phyloP scores from a whole-genome alignment of 2,329 filamentous ascomycete genomes.

The Colletotrichum sp. region DNA sequence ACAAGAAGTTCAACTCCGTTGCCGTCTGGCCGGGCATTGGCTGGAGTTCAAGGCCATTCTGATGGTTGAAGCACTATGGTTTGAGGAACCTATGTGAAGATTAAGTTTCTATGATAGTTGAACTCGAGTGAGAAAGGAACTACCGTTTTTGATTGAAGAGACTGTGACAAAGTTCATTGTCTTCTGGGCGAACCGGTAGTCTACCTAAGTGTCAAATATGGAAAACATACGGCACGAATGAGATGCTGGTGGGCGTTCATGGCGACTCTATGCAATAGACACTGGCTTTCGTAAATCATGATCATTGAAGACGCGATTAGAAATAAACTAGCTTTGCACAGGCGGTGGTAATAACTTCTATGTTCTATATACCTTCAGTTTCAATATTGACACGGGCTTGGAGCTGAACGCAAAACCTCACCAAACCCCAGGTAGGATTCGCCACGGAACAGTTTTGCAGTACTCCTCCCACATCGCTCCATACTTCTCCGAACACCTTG shows the following conservation, averaged over 20 bases:
- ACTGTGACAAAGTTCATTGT: neutral
- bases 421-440: conserved; percentile 39
- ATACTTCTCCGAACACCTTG: conserved; percentile 48
- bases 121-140: neutral
- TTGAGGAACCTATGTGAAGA: neutral
- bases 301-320: neutral
- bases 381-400: neutral
- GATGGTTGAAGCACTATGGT: neutral
- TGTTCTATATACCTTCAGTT: neutral
- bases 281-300: neutral
- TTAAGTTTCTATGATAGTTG: neutral
- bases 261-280: neutral
- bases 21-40: neutral
- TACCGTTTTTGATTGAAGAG: neutral
- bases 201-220: neutral
- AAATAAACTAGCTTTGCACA: neutral
- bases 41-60: neutral
- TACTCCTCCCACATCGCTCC: conserved; percentile 48
- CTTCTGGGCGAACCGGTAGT: neutral
- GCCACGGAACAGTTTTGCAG: conserved; percentile 43
- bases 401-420: neutral
- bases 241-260: neutral
- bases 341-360: neutral
- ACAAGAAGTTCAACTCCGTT: neutral
- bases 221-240: neutral